These are phyloP conservation scores for Cladobotryum mycophilum DNA, from an alignment of 2,329 filamentous ascomycete species.

Conservation along the genomic window DNA sequence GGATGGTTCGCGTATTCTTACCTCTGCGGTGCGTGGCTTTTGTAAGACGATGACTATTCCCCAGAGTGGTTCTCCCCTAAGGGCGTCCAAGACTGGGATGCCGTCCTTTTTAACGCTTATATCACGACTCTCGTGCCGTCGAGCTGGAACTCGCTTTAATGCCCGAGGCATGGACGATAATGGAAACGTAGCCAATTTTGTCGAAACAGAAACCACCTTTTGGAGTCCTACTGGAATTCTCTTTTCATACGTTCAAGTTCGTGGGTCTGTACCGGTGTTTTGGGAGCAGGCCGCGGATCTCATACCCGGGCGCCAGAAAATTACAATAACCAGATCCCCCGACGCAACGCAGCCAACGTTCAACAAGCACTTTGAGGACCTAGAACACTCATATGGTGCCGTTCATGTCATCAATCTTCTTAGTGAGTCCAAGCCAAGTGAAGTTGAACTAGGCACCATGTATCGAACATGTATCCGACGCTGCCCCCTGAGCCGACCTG, in stretches of 20 bases:
- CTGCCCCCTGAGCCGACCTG: constrained; percentile 61
- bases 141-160: constrained; percentile 94
- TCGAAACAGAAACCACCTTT: constrained; percentile 93
- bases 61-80: constrained; percentile 64
- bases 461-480: constrained; percentile 73
- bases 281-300: constrained; percentile 92
- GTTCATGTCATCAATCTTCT: constrained; percentile 91
- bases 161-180: constrained; percentile 97
- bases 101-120: constrained; percentile 85
- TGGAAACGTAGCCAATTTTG: constrained; percentile 95
- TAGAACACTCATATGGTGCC: constrained; percentile 81
- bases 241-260: constrained; percentile 89
- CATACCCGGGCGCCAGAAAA: constrained; percentile 89
- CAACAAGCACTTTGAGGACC: constrained; percentile 85
- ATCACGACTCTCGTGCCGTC: constrained; percentile 80
- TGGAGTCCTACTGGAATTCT: constrained; percentile 72
- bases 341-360: constrained; percentile 94
- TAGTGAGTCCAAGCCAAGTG: constrained; percentile 81
- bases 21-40: constrained; percentile 90
- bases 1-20: constrained; percentile 83
- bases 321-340: constrained; percentile 77
- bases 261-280: constrained; percentile 91
- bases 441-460: constrained; percentile 73
- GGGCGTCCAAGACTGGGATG: constrained; percentile 58
- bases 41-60: constrained; percentile 82